Percentiles rank a stretch among this genome's conserved stretches.
These are phyloP conservation scores for Fraxinus greggii DNA, from an alignment of 305 asterid species.

Conservation along the genomic window DNA sequence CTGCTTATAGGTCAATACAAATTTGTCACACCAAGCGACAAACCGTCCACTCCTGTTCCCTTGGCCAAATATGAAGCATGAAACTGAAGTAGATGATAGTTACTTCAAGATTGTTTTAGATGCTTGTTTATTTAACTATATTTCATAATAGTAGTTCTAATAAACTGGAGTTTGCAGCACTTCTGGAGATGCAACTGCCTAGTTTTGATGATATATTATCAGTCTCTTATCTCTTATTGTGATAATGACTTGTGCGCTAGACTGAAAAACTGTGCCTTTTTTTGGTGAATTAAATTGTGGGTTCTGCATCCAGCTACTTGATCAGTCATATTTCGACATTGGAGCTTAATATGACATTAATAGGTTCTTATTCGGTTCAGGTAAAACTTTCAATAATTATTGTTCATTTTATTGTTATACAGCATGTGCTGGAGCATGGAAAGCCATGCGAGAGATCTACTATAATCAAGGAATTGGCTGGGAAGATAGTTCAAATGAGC, in stretches of 20 bases:
- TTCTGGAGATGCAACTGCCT: background rate
- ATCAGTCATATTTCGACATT: background rate
- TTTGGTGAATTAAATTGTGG: background rate
- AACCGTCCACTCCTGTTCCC: background rate
- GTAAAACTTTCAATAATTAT: background rate
- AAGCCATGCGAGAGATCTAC: constrained; percentile 56
- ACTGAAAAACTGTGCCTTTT: background rate
- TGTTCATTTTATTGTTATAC: constrained; percentile 9
- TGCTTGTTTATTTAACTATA: background rate
- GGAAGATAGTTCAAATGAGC: constrained; percentile 71
- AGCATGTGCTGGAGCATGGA: constrained; percentile 72
- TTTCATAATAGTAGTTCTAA: background rate
- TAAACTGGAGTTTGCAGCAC: background rate
- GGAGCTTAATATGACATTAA: background rate
- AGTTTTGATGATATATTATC: background rate
- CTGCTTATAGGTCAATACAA: background rate
- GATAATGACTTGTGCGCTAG: background rate
- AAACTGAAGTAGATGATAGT: background rate
- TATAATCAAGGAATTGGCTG: constrained; percentile 61
- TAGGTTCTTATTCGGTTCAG: background rate
- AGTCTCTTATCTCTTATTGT: background rate
- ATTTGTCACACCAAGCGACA: background rate
- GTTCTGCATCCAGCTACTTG: background rate
- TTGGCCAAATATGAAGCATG: background rate
- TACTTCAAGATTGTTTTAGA: background rate